phyloP scores from a whole-genome alignment of 352 stramenopile species.

The Phytophthora hybrid region DNA sequence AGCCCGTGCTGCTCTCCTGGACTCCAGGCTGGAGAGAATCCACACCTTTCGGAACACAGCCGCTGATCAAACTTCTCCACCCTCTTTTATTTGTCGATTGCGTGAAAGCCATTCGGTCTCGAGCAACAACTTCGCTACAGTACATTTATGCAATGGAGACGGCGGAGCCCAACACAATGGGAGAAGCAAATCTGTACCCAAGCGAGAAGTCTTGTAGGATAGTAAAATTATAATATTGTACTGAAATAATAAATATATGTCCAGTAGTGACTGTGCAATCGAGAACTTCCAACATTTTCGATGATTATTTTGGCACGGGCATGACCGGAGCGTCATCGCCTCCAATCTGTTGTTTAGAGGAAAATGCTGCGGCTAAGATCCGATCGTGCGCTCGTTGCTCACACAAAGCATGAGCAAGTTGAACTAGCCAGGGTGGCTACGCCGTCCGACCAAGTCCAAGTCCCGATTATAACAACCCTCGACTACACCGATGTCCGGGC shows the following conservation, averaged over 20 bases:
- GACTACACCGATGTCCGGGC: too few species aligned
- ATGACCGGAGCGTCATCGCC: background rate
- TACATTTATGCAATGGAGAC: background rate
- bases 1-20: background rate
- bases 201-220: too few species aligned
- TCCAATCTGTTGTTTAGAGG: conserved; percentile 13
- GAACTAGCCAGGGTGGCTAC: conserved; percentile 17
- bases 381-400: conserved; percentile 2
- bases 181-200: too few species aligned
- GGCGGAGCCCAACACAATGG: too few species aligned
- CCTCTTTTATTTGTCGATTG: background rate
- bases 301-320: conserved; percentile 1
- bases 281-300: background rate
- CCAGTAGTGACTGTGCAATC: too few species aligned
- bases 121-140: background rate
- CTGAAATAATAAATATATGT: too few species aligned
- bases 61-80: too few species aligned
- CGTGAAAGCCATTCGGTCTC: conserved; percentile 1
- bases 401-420: too few species aligned
- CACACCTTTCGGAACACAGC: too few species aligned
- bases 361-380: background rate
- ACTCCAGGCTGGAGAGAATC: too few species aligned
- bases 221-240: too few species aligned
- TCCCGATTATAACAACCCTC: too few species aligned
- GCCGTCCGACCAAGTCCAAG: background rate